A percentile compares a stretch with the other conserved stretches of the same genome.
These are phyloP conservation scores for Penstemon eatonii DNA, from an alignment of 257 asterid genomes.

Conservation along the genomic window DNA sequence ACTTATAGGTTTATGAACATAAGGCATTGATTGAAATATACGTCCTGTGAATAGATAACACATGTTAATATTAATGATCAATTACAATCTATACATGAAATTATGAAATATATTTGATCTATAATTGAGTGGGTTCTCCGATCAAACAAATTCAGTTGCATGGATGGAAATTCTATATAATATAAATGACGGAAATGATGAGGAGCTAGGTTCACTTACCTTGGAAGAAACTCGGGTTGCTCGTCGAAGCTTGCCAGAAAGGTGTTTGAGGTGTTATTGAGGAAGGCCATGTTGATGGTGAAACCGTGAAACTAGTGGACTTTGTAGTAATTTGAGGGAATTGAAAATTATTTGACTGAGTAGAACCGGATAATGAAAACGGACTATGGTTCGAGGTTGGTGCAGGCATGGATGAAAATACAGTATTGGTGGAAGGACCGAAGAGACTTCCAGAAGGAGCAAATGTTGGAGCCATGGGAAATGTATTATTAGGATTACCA, in stretches of 20 bases:
- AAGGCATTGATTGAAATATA: no score
- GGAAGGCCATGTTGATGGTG: background rate
- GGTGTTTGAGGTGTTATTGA: background rate
- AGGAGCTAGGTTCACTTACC: conserved; percentile 1
- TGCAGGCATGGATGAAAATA: background rate
- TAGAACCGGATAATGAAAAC: background rate
- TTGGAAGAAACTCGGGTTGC: background rate
- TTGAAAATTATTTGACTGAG: background rate
- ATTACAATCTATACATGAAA: no score
- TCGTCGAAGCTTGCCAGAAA: background rate
- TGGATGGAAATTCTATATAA: background rate
- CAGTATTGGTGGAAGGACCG: background rate
- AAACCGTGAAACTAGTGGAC: background rate
- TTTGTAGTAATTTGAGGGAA: background rate
- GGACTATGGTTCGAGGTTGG: background rate
- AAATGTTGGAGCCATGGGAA: no score
- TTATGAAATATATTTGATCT: no score
- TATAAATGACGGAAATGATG: background rate
- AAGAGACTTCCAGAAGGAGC: no score
- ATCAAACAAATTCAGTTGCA: background rate
- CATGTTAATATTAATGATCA: no score
- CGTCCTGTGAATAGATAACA: no score
- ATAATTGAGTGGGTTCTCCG: no score
- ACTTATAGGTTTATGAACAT: no score
- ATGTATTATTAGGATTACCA: conserved; percentile 13